These are phyloP conservation scores for Tulasnella sp. DNA, from an alignment of 768 basidiomycete genomes.

Conservation along the genomic window DNA sequence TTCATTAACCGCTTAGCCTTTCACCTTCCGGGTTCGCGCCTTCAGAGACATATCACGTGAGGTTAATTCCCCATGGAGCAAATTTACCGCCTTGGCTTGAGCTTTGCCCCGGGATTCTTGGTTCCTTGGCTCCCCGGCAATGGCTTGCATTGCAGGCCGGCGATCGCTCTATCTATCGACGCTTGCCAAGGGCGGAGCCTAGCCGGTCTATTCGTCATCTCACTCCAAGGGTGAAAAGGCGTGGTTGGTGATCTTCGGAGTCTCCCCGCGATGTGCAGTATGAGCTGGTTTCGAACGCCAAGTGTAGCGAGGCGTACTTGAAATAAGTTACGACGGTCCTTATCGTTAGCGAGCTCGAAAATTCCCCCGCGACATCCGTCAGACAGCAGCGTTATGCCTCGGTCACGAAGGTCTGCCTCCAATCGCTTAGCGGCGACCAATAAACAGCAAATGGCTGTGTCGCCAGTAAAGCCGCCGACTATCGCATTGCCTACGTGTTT, in stretches of 20 bases:
- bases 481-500: too few species aligned
- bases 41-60: not conserved
- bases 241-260: not conserved
- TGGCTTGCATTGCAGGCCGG: not conserved
- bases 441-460: too few species aligned
- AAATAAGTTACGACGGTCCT: too few species aligned
- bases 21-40: not conserved
- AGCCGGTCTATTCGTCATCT: not conserved
- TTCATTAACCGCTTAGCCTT: not conserved
- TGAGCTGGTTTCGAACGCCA: too few species aligned
- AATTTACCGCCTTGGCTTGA: not conserved
- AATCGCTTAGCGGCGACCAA: too few species aligned
- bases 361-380: too few species aligned
- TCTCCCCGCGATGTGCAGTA: too few species aligned
- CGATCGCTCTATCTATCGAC: not conserved
- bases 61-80: not conserved
- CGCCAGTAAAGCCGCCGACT: too few species aligned
- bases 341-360: too few species aligned
- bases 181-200: not conserved
- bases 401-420: too few species aligned
- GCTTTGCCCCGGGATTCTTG: not conserved
- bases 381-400: too few species aligned
- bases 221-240: not conserved
- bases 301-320: too few species aligned
- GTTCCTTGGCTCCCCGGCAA: not conserved